Conservation (phyloP, 352 stramenopile genomes). For the Phytopythium mirpurense region DNA sequence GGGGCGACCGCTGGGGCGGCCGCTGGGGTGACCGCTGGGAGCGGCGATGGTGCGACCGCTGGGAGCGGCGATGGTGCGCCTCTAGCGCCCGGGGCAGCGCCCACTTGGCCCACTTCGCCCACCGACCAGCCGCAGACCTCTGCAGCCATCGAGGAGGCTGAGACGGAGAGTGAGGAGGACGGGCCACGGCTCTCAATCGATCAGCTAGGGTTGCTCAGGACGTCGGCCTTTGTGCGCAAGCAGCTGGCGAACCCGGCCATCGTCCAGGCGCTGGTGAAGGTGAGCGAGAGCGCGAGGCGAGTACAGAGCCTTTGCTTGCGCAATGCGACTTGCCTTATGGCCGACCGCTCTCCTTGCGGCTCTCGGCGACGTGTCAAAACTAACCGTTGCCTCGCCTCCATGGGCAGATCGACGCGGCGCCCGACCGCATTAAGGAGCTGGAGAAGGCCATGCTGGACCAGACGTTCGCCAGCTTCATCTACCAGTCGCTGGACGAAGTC, state of each 20-base stretch:
- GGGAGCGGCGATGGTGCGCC: constrained; percentile 6
- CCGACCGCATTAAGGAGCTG: constrained; percentile 63
- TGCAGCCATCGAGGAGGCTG: background rate
- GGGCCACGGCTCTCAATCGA: constrained; percentile 44
- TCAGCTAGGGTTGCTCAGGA: constrained; percentile 39
- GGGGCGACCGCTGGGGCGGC: too few relatives aligned
- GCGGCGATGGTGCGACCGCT: constrained; percentile 4
- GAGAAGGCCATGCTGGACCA: constrained; percentile 73
- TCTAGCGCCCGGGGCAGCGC: constrained; percentile 3
- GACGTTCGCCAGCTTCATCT: constrained; percentile 75
- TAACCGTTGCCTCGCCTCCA: constrained; percentile 5
- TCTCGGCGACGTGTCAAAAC: too few relatives aligned
- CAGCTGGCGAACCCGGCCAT: constrained; percentile 48
- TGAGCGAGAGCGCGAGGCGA: too few relatives aligned
- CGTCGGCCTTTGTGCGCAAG: constrained; percentile 28
- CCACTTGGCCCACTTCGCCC: too few relatives aligned
- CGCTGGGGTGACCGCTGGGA: too few relatives aligned
- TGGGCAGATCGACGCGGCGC: constrained; percentile 55
- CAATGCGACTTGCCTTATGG: background rate
- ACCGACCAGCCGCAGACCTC: constrained; percentile 3
- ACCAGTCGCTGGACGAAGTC: constrained; percentile 61
- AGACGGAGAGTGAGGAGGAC: constrained; percentile 28
- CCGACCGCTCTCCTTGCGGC: too few relatives aligned
- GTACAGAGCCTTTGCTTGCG: too few relatives aligned
- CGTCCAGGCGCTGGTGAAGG: constrained; percentile 41